Base-by-base conservation (phyloP, 176 grass and related monocot species). In the Saccharum officinarum region DNA sequence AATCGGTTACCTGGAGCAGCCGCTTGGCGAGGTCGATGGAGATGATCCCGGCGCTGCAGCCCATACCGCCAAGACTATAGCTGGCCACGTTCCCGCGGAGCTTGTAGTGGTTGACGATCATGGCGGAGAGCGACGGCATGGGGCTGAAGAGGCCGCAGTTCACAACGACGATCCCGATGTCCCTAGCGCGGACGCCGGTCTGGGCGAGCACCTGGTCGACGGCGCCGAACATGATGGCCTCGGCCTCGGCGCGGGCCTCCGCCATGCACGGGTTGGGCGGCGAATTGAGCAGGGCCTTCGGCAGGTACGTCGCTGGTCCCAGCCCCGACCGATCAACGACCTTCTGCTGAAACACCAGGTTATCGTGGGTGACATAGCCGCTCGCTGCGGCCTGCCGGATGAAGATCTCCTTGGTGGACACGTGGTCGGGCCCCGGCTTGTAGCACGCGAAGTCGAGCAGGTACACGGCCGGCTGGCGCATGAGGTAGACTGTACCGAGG, bases 21-120 rank as follows among this genome's bases (percentile, higher is more conserved):
- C 93, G 95, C 86, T 88, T 98, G 37, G 95, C 95, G 75, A 98
- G 91, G 87, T 98, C 92, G 59, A 98, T 90, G 39, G 95, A 98
- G 88, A 98, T 98, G 71, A 98, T 85, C 0, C 95, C 92, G 1
- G 91, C 95, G 69, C 95, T 95, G 55, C 92, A 98, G 0, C 95
- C 95, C 95, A 98, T 98, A 10, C 95, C 92, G 13, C 92, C 92
- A 8, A 98, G 95, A 79, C 95, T 98, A 37, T 92, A 98, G 77
- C 87, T 98, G 1, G 82, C 57, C 3, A 98, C 86, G 49, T 98
- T 92, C 42, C 95, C 91, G 3, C 93, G 72, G 7, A 98, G 89
- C 83, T 93, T 95, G 67, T 98, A 98, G 25, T 88, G 93, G 69
- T 98, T 95, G 10, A 98, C 89, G 2, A 98, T 41, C 95, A 95